A percentile compares a stretch with the other conserved stretches of the same genome.
These are phyloP conservation scores for Wickerhamiella sorbophila DNA, from an alignment of 805 yeast species.

Conservation along the genomic window DNA sequence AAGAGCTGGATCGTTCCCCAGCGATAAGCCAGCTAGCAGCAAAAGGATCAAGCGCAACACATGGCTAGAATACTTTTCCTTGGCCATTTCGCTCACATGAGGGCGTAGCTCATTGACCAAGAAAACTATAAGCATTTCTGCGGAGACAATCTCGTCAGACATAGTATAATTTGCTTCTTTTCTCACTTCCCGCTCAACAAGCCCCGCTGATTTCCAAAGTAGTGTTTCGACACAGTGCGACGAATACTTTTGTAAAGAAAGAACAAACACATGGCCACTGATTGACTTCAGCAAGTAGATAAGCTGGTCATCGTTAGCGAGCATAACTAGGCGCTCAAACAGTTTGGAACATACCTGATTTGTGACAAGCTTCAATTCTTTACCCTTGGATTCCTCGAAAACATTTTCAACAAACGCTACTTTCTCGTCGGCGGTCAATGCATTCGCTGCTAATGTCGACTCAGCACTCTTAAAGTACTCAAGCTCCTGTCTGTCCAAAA, in stretches of 20 bases:
- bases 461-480: conserved; percentile 93
- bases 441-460: conserved; percentile 64
- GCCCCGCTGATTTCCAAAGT: conserved; percentile 56
- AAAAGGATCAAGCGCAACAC: conserved; percentile 60
- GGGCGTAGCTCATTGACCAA: conserved; percentile 58
- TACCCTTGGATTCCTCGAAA: conserved; percentile 73
- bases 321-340: conserved; percentile 69
- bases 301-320: conserved; percentile 50
- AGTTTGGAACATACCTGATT: conserved; percentile 91
- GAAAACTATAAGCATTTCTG: conserved; percentile 51
- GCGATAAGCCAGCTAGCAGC: conserved; percentile 58
- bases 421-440: conserved; percentile 66
- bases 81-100: conserved; percentile 41
- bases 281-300: conserved; percentile 52
- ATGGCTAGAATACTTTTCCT: conserved; percentile 79
- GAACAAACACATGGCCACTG: conserved; percentile 56
- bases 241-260: conserved; percentile 77
- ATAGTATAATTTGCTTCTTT: conserved; percentile 25
- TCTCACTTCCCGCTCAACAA: conserved; percentile 49
- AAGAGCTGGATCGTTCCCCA: conserved; percentile 55
- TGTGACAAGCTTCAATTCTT: conserved; percentile 81
- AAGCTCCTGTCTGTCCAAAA: conserved; percentile 67
- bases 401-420: conserved; percentile 60
- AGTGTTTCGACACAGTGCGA: conserved; percentile 89
- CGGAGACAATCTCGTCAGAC: conserved; percentile 30